Percentiles rank a stretch among this genome's conserved stretches.
Evolutionary conservation across 1,284 basidiomycete genomes (phyloP).

Genomic region (Kwoniella shivajii): DNA sequence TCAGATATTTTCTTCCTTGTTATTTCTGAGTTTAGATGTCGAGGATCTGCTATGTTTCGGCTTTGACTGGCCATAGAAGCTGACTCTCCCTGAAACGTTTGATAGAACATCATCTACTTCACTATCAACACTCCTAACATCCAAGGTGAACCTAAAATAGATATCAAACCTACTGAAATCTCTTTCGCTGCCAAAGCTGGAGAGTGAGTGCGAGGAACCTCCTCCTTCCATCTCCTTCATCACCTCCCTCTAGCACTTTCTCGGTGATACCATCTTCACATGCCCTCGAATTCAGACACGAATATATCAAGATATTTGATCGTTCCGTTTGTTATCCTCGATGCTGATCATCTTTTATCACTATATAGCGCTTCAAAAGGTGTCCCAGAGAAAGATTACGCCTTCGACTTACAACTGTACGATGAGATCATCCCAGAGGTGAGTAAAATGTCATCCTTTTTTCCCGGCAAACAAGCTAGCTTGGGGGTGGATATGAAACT

Average conservation of each 20-base stretch:
- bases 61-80: conserved; percentile 63
- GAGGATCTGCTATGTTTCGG: neutral
- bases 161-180: conserved; percentile 65
- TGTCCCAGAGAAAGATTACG: conserved; percentile 66
- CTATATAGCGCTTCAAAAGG: conserved; percentile 58
- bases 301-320: neutral
- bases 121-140: conserved; percentile 85
- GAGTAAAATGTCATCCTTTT: conserved; percentile 19
- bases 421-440: conserved; percentile 75
- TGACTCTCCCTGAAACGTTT: conserved; percentile 5
- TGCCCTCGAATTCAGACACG: neutral
- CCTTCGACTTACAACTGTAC: conserved; percentile 72
- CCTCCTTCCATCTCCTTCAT: neutral
- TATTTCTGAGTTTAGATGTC: neutral
- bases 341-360: neutral
- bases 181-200: conserved; percentile 72
- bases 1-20: neutral
- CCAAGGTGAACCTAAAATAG: conserved; percentile 64
- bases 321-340: too few relatives aligned
- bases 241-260: neutral
- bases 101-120: conserved; percentile 78
- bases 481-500: too few relatives aligned
- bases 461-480: neutral
- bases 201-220: conserved; percentile 59
- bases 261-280: neutral